Evolutionary conservation across 179 eudicot genomes (phyloP).

Genomic region (Carnegiea gigantea): DNA sequence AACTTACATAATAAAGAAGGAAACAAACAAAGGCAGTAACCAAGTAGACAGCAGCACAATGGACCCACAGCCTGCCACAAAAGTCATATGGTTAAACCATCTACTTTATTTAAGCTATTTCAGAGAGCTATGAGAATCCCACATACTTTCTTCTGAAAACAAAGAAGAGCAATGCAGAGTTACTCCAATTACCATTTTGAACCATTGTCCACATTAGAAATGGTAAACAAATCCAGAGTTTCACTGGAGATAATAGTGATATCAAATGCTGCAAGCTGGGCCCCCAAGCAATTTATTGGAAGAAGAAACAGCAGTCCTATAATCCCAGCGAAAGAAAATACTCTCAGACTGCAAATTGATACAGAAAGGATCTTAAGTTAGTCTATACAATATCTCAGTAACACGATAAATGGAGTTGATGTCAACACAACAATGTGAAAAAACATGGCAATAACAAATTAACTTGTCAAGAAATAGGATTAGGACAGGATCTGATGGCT

Average conservation of each 20-base stretch:
- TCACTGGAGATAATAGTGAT: constrained; percentile 58
- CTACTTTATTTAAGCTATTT: neutral
- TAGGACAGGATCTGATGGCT: too few relatives aligned
- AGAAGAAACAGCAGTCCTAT: constrained; percentile 80
- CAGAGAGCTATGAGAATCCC: neutral
- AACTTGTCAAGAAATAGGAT: too few relatives aligned
- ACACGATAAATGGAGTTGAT: neutral
- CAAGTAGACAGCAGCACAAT: constrained; percentile 68
- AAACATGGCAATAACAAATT: too few relatives aligned
- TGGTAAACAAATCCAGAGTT: constrained; percentile 77
- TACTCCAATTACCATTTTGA: constrained; percentile 63
- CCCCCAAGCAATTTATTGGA: constrained; percentile 76
- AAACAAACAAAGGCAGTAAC: constrained; percentile 83
- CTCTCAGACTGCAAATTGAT: constrained; percentile 58
- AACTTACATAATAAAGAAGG: constrained; percentile 82
- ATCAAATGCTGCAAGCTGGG: constrained; percentile 58
- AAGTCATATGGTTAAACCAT: constrained; percentile 9
- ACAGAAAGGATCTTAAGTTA: constrained; percentile 5
- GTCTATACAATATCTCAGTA: neutral
- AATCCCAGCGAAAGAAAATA: constrained; percentile 63
- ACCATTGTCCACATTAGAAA: constrained; percentile 83
- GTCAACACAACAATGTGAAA: neutral
- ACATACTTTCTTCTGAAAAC: neutral
- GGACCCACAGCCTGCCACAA: constrained; percentile 87
- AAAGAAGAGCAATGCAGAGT: neutral